Evolutionary conservation across 768 basidiomycete species (phyloP), one percentile per base, ranked within the genome.

Genomic region (Clitopilus hobsonii): DNA sequence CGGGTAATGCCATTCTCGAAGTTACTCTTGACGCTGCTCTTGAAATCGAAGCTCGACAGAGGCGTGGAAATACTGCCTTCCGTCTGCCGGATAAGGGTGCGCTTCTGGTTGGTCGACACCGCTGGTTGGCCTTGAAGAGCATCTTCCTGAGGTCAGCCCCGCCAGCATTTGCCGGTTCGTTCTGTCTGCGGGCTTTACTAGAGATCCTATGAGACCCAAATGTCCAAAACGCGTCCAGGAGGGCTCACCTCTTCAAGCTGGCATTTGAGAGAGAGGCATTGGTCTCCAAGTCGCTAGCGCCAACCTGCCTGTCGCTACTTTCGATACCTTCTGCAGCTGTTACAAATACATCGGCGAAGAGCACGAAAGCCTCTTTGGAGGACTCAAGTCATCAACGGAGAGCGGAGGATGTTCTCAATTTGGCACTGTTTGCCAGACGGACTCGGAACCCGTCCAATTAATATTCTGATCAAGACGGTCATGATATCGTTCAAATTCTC

Each of bases 381-480:
- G 78, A 71, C 6, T 79, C 80, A 5, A 84, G n/a, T n/a, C 72
- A 54, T 94, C 88, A 49, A 89, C 71, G 71, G 87, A 85, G 66
- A 94, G 86, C 96, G 76, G 57, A 97, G 65, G 65, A 91, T 91
- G 0, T 78, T 79, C 68, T 99, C 97, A 28, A 97, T 87, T 61
- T 86, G 78, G 65, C 82, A 86, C 64, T 92, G 76, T 62, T 98
- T 94, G 7, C 76, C 73, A 14, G 78, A 76, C 25, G 80, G 79
- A 52, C 92, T 81, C 68, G 88, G 87, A 6, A 80, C 86, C 57
- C 16, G 89, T 89, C 32, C 96, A 88, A 66, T 98, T 96, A 61
- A 99, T n/a, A 75, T 71, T 92, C 91, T 2, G 91, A 91, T 63
- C 98, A 83, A 28, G 89, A 82, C 64, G 98, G 79, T 95, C 67